A percentile compares a stretch with the other conserved stretches of the same genome.
Evolutionary conservation across 495 filamentous ascomycete species (phyloP).

Genomic region (Staphylotrichum tortipilum): DNA sequence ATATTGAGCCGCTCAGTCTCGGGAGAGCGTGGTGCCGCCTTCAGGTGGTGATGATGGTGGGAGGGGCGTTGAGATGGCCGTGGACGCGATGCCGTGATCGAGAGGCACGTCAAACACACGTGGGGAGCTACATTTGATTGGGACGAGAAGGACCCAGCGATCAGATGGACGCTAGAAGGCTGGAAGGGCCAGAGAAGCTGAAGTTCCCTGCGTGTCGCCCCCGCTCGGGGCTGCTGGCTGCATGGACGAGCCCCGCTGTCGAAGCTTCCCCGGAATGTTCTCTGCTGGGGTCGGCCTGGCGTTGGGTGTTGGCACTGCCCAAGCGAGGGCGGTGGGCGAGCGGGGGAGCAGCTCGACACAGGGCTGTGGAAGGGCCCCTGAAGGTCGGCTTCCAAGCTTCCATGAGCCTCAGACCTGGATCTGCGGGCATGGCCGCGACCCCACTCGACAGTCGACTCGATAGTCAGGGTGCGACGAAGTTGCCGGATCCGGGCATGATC

Average conservation of each 20-base stretch:
- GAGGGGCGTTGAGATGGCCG: too few species aligned
- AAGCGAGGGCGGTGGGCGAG: too few species aligned
- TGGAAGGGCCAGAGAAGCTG: background rate
- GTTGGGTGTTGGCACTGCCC: too few species aligned
- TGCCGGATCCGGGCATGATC: background rate
- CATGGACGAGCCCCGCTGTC: slow-evolving; percentile 5
- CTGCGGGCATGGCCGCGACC: background rate
- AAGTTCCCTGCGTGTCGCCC: background rate
- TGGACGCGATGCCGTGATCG: too few species aligned
- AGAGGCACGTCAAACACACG: too few species aligned
- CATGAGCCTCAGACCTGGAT: background rate
- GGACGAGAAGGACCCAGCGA: too few species aligned
- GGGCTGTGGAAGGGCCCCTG: background rate
- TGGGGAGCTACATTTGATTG: too few species aligned
- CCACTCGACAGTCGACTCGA: background rate
- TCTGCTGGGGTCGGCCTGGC: background rate
- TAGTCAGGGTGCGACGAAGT: background rate
- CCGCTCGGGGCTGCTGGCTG: background rate
- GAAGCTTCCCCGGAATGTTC: slow-evolving; percentile 9
- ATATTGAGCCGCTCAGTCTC: too few species aligned
- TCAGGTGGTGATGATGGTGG: too few species aligned
- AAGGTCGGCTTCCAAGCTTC: background rate
- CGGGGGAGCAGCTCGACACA: background rate
- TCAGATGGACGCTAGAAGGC: background rate
- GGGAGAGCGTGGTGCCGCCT: too few species aligned